Percentiles rank a stretch among this genome's conserved stretches.
Evolutionary conservation across 306 rosid genomes (phyloP).

Genomic region (Luffa acutangula): DNA sequence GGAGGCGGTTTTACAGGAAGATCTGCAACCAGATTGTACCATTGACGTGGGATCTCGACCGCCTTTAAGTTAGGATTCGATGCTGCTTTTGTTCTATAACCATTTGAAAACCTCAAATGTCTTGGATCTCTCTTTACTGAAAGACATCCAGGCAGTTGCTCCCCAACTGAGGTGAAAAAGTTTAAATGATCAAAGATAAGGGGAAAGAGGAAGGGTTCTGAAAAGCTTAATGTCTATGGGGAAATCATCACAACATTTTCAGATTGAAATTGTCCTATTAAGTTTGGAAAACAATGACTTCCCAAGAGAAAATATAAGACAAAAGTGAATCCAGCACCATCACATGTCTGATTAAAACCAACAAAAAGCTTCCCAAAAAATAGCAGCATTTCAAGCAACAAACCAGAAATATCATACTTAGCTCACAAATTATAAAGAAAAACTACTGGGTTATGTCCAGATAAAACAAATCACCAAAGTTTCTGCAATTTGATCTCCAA

Average conservation of each 20-base stretch:
- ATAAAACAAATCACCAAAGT: background rate
- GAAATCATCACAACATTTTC: background rate
- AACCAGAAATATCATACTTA: background rate
- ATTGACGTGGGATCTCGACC: constrained; percentile 51
- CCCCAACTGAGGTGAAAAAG: constrained; percentile 17
- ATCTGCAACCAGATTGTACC: constrained; percentile 88
- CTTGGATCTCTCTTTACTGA: constrained; percentile 30
- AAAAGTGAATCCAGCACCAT: background rate
- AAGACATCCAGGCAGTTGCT: constrained; percentile 35
- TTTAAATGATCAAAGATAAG: background rate
- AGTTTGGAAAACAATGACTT: background rate
- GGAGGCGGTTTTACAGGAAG: constrained; percentile 91
- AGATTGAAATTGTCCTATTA: background rate
- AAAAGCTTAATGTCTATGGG: background rate
- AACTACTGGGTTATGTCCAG: background rate
- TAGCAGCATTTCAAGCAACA: background rate
- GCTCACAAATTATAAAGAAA: background rate
- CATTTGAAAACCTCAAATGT: constrained; percentile 36
- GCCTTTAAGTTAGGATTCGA: constrained; percentile 23
- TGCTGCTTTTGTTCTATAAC: constrained; percentile 47
- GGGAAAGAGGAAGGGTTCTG: background rate
- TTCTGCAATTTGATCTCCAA: background rate
- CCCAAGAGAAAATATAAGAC: background rate
- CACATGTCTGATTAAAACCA: background rate
- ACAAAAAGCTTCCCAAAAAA: background rate